Evolutionary conservation across 257 asterid genomes (phyloP).

Genomic region (Oldenlandia corymbosa): DNA sequence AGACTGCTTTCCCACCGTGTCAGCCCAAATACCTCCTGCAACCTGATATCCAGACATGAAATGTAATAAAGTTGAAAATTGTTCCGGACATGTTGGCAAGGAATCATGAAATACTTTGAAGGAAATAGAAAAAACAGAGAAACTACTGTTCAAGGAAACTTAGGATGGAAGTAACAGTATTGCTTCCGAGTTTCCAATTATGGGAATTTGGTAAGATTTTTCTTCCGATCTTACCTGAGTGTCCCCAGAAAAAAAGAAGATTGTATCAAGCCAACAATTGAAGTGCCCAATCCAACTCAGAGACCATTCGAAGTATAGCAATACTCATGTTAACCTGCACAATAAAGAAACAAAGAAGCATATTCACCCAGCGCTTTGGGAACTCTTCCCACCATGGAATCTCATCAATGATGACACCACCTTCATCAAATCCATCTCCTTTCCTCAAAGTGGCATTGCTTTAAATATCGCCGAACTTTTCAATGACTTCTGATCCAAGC

Average conservation of each 20-base stretch:
- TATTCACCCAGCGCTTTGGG: constrained; percentile 85
- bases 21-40: no score
- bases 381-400: constrained; percentile 67
- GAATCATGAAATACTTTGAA: no score
- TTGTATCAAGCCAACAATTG: constrained; percentile 85
- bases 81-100: no score
- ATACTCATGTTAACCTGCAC: constrained; percentile 93
- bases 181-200: no score
- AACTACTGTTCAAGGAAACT: no score
- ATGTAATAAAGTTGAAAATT: no score
- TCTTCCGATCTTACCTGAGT: no score
- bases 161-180: no score
- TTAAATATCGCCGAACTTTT: constrained; percentile 24
- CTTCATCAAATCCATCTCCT: constrained; percentile 22
- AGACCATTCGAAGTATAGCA: constrained; percentile 88
- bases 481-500: constrained; percentile 38
- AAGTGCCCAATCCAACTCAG: constrained; percentile 72
- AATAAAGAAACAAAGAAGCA: constrained; percentile 63
- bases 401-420: constrained; percentile 2
- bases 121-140: no score
- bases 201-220: no score
- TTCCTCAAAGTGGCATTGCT: constrained; percentile 20
- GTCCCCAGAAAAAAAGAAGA: constrained; percentile 94
- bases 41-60: no score
- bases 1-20: no score